A percentile compares a stretch with the other conserved stretches of the same genome.
Conservation (phyloP, 1,284 basidiomycete species). For the Tremellales sp. region DNA sequence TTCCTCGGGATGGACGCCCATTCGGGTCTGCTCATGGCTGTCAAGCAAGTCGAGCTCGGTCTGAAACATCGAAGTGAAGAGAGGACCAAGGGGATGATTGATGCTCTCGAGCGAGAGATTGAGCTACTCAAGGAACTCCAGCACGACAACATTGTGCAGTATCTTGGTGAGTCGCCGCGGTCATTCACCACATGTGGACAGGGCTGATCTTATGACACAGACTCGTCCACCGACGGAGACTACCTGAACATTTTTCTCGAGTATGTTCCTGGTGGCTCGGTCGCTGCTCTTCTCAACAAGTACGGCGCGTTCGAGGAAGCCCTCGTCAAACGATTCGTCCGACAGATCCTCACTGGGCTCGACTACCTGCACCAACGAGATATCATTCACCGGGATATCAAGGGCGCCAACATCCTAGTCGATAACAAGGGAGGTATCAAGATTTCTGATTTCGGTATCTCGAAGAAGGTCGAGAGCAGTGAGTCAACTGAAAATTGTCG, state of each 20-base stretch:
- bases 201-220: conserved; percentile 48
- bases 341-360: conserved; percentile 88
- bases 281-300: conserved; percentile 83
- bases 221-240: conserved; percentile 81
- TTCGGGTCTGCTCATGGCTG: conserved; percentile 93
- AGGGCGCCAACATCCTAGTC: conserved; percentile 95
- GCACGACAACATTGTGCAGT: conserved; percentile 97
- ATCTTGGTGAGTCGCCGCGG: conserved; percentile 65
- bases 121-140: conserved; percentile 91
- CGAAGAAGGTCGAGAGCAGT: conserved; percentile 96
- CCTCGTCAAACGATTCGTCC: conserved; percentile 88
- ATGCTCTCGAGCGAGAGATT: conserved; percentile 91
- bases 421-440: conserved; percentile 99
- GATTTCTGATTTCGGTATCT: conserved; percentile 98
- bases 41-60: conserved; percentile 96
- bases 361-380: conserved; percentile 89
- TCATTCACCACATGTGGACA: background rate
- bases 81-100: conserved; percentile 90
- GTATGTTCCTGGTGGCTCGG: conserved; percentile 96
- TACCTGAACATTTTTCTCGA: conserved; percentile 97
- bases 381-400: conserved; percentile 98
- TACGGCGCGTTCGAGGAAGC: conserved; percentile 97
- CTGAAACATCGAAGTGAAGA: conserved; percentile 85
- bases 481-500: conserved; percentile 46
- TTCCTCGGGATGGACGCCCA: conserved; percentile 97